Evolutionary conservation across 208 protist species (phyloP).

Genomic region (Acanthamoeba culbertsoni): DNA sequence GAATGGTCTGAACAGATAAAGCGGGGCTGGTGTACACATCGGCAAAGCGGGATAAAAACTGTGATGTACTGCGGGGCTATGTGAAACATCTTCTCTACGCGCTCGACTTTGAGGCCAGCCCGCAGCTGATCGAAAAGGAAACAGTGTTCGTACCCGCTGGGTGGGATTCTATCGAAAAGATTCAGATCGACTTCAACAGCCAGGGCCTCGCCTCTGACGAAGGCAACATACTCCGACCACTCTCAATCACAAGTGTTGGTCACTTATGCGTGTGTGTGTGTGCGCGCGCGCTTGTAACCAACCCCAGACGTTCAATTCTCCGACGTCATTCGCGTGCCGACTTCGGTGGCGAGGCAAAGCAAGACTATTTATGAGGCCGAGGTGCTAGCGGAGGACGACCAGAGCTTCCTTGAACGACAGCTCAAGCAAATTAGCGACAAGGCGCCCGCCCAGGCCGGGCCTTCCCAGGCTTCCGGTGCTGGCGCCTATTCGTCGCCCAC

Average conservation of each 20-base stretch:
- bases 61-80: conserved; percentile 62
- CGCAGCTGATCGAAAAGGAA: conserved; percentile 71
- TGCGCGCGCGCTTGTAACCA: not conserved
- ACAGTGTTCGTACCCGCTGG: conserved; percentile 68
- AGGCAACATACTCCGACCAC: too few relatives aligned
- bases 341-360: not conserved
- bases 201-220: not conserved
- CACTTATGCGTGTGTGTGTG: not conserved
- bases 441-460: not conserved
- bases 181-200: conserved; percentile 50
- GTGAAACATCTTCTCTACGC: conserved; percentile 69
- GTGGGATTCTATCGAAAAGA: conserved; percentile 64
- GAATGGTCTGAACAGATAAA: conserved; percentile 58
- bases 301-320: not conserved
- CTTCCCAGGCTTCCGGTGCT: not conserved
- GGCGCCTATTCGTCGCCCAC: not conserved
- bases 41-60: conserved; percentile 71
- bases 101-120: conserved; percentile 58
- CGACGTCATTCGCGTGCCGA: not conserved
- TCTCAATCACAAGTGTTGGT: too few relatives aligned
- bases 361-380: conserved; percentile 2
- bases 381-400: conserved; percentile 48
- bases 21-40: conserved; percentile 72
- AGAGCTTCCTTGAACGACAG: conserved; percentile 37
- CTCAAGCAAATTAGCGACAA: conserved; percentile 36